These are phyloP conservation scores for Talaromyces adpressus DNA, from an alignment of 495 filamentous ascomycete species.

Conservation along the genomic window DNA sequence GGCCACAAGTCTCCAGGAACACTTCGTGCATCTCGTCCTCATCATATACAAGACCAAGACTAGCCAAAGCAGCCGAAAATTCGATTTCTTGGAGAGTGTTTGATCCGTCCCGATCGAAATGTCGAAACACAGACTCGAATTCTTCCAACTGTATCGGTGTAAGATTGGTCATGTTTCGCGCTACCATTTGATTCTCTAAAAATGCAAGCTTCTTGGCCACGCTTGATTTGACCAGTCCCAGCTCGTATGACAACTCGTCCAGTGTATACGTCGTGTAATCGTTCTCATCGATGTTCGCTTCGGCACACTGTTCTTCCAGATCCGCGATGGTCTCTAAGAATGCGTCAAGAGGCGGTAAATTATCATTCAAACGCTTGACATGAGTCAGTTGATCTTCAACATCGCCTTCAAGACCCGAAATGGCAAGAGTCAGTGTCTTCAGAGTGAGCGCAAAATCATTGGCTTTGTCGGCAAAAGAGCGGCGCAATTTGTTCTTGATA, in stretches of 20 bases:
- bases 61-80: slow-evolving; percentile 90
- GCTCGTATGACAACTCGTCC: slow-evolving; percentile 91
- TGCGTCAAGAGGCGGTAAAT: slow-evolving; percentile 76
- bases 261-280: slow-evolving; percentile 98
- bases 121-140: slow-evolving; percentile 94
- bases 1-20: slow-evolving; percentile 70
- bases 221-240: slow-evolving; percentile 80
- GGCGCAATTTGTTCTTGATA: slow-evolving; percentile 91
- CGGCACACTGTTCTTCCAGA: slow-evolving; percentile 79
- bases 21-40: slow-evolving; percentile 95
- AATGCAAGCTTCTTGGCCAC: slow-evolving; percentile 94
- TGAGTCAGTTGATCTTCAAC: slow-evolving; percentile 88
- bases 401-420: slow-evolving; percentile 91
- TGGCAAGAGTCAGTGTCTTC: slow-evolving; percentile 85
- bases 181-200: slow-evolving; percentile 94
- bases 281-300: slow-evolving; percentile 98
- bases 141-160: slow-evolving; percentile 97
- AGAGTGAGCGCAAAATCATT: slow-evolving; percentile 94
- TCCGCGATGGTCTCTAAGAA: slow-evolving; percentile 78
- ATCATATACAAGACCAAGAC: slow-evolving; percentile 87
- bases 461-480: slow-evolving; percentile 88
- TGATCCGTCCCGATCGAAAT: slow-evolving; percentile 90
- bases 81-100: slow-evolving; percentile 92
- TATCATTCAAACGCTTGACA: slow-evolving; percentile 71
- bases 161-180: slow-evolving; percentile 96